These are phyloP conservation scores for Raphanus sativus DNA, from an alignment of 345 rosid species.

Conservation along the genomic window DNA sequence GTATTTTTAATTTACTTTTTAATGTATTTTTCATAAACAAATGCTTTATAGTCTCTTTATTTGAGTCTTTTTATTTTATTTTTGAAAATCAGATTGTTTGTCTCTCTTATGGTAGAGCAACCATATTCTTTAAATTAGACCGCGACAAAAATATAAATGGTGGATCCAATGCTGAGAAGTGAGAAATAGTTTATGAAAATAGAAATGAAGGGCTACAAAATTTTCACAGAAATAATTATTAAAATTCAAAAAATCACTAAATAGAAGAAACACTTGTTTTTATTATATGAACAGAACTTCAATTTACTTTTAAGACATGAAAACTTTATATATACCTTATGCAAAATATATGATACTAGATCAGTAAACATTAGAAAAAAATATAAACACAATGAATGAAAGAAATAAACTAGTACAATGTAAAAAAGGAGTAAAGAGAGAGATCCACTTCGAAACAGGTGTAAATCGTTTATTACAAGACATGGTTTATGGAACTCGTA, in stretches of 20 bases:
- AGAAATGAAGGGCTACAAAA: neutral
- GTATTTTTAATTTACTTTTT: neutral
- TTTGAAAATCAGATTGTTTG: neutral
- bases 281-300: neutral
- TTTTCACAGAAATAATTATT: neutral
- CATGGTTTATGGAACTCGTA: neutral
- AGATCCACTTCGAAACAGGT: constrained; percentile 3
- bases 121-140: neutral
- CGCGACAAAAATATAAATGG: neutral
- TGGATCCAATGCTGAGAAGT: constrained; percentile 9
- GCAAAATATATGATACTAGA: neutral
- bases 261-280: neutral
- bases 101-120: constrained; percentile 6
- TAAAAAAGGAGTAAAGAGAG: neutral
- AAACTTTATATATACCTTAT: neutral
- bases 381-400: no score
- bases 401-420: neutral
- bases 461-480: constrained; percentile 32
- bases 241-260: neutral
- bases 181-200: neutral
- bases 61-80: neutral
- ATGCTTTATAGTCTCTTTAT: neutral
- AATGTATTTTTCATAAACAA: neutral
- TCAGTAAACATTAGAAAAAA: no score
- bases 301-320: no score